A percentile compares a stretch with the other conserved stretches of the same genome.
Evolutionary conservation across 805 yeast species (phyloP).

Genomic region (Starmerella vitae): DNA sequence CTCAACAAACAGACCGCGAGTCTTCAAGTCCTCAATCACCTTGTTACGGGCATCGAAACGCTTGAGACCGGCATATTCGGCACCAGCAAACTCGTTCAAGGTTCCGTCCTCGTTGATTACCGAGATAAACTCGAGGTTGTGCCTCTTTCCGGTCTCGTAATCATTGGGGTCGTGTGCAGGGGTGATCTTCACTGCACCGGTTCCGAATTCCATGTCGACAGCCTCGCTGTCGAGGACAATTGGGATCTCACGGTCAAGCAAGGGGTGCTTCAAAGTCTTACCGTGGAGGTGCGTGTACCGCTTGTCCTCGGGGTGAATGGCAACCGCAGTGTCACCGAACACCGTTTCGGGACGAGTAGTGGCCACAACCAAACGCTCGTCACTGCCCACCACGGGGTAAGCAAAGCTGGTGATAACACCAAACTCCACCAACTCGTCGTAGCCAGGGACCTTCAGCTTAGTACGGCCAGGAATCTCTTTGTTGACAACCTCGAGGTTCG

Average conservation of each 20-base stretch:
- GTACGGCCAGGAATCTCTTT: conserved; percentile 78
- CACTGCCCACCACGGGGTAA: conserved; percentile 71
- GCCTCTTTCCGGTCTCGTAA: conserved; percentile 92
- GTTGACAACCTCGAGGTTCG: conserved; percentile 92
- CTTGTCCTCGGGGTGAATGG: conserved; percentile 90
- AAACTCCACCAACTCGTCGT: conserved; percentile 80
- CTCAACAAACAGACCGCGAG: conserved; percentile 59
- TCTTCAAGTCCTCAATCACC: conserved; percentile 70
- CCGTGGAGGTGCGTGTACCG: conserved; percentile 94
- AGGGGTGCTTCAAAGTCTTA: conserved; percentile 79
- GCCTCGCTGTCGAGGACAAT: conserved; percentile 82
- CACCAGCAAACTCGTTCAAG: conserved; percentile 81
- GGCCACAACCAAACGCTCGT: conserved; percentile 81
- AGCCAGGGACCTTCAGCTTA: conserved; percentile 71
- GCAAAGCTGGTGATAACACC: conserved; percentile 96
- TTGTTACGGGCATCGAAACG: conserved; percentile 84
- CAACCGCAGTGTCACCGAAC: conserved; percentile 96
- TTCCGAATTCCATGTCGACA: conserved; percentile 98
- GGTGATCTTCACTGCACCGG: conserved; percentile 98
- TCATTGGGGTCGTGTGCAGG: conserved; percentile 98
- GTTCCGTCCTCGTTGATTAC: conserved; percentile 86
- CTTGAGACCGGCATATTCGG: conserved; percentile 74
- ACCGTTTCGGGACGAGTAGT: conserved; percentile 98
- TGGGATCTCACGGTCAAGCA: conserved; percentile 72
- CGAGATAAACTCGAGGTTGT: conserved; percentile 73